Conservation (phyloP, 805 yeast genomes). For the Starmerella bombicola region DNA sequence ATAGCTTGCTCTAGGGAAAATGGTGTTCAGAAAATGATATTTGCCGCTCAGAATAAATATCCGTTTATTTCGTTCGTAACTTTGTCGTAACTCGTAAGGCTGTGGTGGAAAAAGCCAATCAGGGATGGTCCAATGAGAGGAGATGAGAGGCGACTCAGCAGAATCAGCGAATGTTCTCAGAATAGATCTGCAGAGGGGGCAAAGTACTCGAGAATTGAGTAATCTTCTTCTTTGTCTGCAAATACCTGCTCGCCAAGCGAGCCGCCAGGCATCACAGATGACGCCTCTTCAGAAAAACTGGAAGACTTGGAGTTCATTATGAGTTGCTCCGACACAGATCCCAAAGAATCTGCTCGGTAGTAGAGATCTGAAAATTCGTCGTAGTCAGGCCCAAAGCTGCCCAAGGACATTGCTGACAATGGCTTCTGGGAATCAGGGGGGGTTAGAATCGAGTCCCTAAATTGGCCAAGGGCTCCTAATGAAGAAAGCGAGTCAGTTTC, state of each 20-base stretch:
- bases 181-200: slow-evolving; percentile 14
- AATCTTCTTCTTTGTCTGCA: slow-evolving; percentile 4
- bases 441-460: neutral
- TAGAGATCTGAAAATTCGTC: slow-evolving; percentile 14
- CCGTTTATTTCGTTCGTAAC: too few species aligned
- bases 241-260: neutral
- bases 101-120: too few species aligned
- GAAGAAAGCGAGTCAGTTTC: neutral
- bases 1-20: too few species aligned
- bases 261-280: neutral
- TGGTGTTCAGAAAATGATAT: too few species aligned
- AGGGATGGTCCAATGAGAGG: too few species aligned
- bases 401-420: neutral
- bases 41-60: too few species aligned
- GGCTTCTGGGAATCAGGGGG: slow-evolving; percentile 5
- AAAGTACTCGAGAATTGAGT: slow-evolving; percentile 14
- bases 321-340: neutral
- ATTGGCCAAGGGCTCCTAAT: neutral
- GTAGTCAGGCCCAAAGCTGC: slow-evolving; percentile 1
- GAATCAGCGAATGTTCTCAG: too few species aligned
- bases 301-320: neutral
- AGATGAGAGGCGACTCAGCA: too few species aligned
- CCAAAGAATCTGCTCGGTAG: slow-evolving; percentile 5
- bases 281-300: neutral
- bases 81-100: too few species aligned